Conservation (phyloP, 2,329 filamentous ascomycete genomes). For the Venturiaceae sp. region DNA sequence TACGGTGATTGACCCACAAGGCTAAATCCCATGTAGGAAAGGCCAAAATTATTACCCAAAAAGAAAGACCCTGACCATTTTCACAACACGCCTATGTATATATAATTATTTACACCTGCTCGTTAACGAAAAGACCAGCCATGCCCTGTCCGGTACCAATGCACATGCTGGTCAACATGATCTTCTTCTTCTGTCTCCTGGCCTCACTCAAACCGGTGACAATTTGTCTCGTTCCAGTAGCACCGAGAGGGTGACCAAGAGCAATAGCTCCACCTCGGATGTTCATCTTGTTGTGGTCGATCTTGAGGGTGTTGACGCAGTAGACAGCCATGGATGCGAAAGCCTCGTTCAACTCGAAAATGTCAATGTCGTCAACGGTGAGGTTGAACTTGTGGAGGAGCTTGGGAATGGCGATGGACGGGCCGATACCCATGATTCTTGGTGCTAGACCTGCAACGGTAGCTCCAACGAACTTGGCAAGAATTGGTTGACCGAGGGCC, state of each 20-base stretch:
- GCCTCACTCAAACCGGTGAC: constrained; percentile 84
- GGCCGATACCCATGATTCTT: constrained; percentile 93
- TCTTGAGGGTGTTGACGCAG: constrained; percentile 57
- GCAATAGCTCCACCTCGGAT: constrained; percentile 73
- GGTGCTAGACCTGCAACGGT: constrained; percentile 86
- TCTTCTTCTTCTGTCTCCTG: constrained; percentile 77
- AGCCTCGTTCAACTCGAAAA: constrained; percentile 93
- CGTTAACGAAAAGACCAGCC: constrained; percentile 57
- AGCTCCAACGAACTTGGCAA: constrained; percentile 89
- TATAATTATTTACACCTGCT: constrained; percentile 37
- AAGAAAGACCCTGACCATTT: background rate
- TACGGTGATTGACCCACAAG: no score
- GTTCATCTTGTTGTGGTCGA: constrained; percentile 72
- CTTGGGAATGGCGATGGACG: constrained; percentile 65
- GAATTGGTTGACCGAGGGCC: constrained; percentile 78
- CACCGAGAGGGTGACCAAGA: constrained; percentile 71
- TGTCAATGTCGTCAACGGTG: constrained; percentile 71
- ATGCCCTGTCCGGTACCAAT: constrained; percentile 57
- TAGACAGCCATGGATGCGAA: constrained; percentile 98
- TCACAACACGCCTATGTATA: background rate
- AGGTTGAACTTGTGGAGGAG: constrained; percentile 73
- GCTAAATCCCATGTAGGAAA: no score
- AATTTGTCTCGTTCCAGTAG: constrained; percentile 70
- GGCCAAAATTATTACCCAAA: no score
- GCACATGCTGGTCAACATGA: constrained; percentile 87